Conservation (phyloP, 1,139 yeast genomes). For the Torulaspora pretoriensis region DNA sequence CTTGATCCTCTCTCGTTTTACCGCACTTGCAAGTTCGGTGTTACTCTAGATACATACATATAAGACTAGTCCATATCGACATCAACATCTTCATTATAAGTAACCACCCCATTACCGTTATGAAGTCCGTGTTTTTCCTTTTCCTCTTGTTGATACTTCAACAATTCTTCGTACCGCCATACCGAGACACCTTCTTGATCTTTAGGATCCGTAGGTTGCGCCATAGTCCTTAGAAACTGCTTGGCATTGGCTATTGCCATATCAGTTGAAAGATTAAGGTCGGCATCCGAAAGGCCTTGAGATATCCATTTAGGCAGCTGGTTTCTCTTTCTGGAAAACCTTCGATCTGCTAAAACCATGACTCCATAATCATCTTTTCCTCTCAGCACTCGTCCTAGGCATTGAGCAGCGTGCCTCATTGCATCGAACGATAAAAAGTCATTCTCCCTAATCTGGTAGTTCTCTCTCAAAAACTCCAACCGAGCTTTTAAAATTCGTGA, state of each 20-base stretch:
- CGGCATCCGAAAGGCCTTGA: slow-evolving; percentile 88
- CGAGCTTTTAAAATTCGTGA: slow-evolving; percentile 93
- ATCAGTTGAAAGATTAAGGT: slow-evolving; percentile 87
- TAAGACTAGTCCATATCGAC: slow-evolving; percentile 15
- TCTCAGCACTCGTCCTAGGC: slow-evolving; percentile 91
- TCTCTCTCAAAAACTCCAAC: slow-evolving; percentile 86
- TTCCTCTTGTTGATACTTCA: slow-evolving; percentile 56
- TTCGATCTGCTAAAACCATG: slow-evolving; percentile 93
- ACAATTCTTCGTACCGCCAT: slow-evolving; percentile 76
- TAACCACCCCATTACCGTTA: slow-evolving; percentile 8
- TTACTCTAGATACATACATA: background rate
- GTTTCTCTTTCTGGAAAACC: slow-evolving; percentile 78
- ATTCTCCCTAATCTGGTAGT: slow-evolving; percentile 85
- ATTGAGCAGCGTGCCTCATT: slow-evolving; percentile 99
- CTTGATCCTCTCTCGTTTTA: too few relatives aligned
- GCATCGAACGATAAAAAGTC: slow-evolving; percentile 97
- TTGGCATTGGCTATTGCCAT: slow-evolving; percentile 96
- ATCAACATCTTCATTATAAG: slow-evolving; percentile 16
- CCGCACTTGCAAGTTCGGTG: too few relatives aligned
- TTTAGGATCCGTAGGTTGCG: slow-evolving; percentile 86
- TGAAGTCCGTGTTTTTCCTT: slow-evolving; percentile 19
- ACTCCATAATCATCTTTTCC: slow-evolving; percentile 98
- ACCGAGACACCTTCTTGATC: slow-evolving; percentile 95
- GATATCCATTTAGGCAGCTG: slow-evolving; percentile 97
- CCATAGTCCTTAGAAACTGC: slow-evolving; percentile 85